These are phyloP conservation scores for Trypanosoma rangeli DNA, from an alignment of 208 protist species.

Conservation along the genomic window DNA sequence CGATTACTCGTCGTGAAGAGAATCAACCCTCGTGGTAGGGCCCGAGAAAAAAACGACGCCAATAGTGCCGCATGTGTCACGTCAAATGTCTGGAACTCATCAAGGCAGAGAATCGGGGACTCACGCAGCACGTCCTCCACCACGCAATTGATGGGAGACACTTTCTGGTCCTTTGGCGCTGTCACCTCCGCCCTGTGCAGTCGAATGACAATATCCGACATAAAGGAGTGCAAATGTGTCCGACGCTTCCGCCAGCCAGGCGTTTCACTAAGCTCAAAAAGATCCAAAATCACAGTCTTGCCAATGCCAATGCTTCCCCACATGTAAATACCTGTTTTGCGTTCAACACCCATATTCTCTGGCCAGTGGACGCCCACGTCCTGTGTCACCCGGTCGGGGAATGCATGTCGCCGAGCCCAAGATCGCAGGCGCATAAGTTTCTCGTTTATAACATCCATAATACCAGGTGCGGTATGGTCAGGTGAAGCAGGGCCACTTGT, in stretches of 20 bases:
- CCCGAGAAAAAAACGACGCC: constrained; percentile 70
- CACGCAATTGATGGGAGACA: constrained; percentile 71
- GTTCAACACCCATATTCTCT: constrained; percentile 53
- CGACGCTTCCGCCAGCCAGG: constrained; percentile 74
- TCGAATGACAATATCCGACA: constrained; percentile 80
- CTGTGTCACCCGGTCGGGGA: constrained; percentile 26
- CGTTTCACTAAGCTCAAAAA: constrained; percentile 85
- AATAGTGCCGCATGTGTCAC: constrained; percentile 83
- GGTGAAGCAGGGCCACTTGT: neutral
- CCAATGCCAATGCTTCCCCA: constrained; percentile 94
- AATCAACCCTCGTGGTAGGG: constrained; percentile 72
- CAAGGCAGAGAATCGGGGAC: constrained; percentile 88
- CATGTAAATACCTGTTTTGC: constrained; percentile 88
- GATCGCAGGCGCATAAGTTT: neutral
- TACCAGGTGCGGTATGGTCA: neutral
- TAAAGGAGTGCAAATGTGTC: constrained; percentile 93
- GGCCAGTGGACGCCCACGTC: constrained; percentile 40
- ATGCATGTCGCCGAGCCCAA: constrained; percentile 5
- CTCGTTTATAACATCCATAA: neutral
- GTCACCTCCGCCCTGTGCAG: constrained; percentile 51
- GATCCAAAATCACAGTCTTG: constrained; percentile 94
- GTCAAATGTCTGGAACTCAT: constrained; percentile 93
- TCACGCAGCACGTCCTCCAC: constrained; percentile 69
- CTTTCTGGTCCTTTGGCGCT: constrained; percentile 20
- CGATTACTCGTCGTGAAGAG: constrained; percentile 89